Base-by-base conservation (phyloP, 2,329 filamentous ascomycete genomes). In the Tolypocladium tundrense region DNA sequence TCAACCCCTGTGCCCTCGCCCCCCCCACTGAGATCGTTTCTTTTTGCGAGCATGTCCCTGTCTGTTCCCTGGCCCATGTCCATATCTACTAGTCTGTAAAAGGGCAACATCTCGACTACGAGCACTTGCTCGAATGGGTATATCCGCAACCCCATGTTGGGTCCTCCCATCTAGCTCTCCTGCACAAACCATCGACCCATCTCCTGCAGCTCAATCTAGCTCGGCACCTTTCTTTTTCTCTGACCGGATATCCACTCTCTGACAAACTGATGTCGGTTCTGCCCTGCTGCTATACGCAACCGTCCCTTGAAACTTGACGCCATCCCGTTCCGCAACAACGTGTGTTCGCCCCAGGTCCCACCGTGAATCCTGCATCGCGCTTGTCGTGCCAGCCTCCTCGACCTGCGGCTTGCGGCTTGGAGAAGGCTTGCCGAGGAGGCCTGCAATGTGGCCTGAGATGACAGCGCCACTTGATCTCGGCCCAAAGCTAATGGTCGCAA, bases 191-290 rank as follows among this genome's bases (percentile, higher is more conserved):
- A 52, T 31, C 27, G 35, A 52, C 53, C 53, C 35, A 40, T 21
- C 45, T 42, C 35, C 56, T 57, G 40, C 56, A 53, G 31, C 48
- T 53, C 43, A 31, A 51, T 37, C 43, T 6, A 41, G 54, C 24
- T 27, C n/a, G 41, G 5, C 41, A 24, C 27, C 35, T 57, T 57
- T 53, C 56, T 57, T 57, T 57, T 57, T 57, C 56, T 51, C 50
- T 37, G 50, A 57, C 56, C 56, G 56, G 16, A 51, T 45, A 6
- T 48, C 54, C 31, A 48, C 37, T 14, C 53, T 48, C 48, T 52
- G 48, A 21, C 37, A 37, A 48, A 48, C 7, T n/a, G 14, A 31
- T 50, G 14, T 50, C 45, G 27, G 45, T 33, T 50, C 24, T 33
- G 45, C 27, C 14, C 5, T 50, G 45, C 43, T 35, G 7, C 4